Evolutionary conservation across 108 stramenopile species (phyloP), one percentile per base, ranked within the genome.

Genomic region (Fistulifera solaris): DNA sequence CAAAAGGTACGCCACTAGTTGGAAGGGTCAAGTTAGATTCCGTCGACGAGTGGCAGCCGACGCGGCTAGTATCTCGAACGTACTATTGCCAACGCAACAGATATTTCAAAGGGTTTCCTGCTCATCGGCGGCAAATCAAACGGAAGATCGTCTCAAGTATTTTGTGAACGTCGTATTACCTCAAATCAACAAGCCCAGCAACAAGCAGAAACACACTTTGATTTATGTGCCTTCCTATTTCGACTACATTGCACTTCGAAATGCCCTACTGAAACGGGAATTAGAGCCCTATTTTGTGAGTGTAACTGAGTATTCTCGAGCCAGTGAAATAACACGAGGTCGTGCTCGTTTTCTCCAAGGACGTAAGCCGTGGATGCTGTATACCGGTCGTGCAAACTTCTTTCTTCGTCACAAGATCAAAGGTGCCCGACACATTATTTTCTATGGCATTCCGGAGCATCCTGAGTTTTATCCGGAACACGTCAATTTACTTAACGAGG

Each of bases 381-480:
- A 95, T 73, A 93, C 94, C 8, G 97, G 97, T 13, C 76, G 97
- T 40, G 85, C 85, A 16, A 94, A 96, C 55, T 98, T 88, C 63
- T 98, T 92, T 61, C 62, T 77, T 25, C 79, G 97, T 0, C 92
- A 92, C 56, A 58, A 48, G 23, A 95, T 98, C 65, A 89, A 92
- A 53, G 97, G 97, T 35, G 84, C 76, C 2, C 61, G 71, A 17
- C 88, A 95, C 73, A 44, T 96, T 14, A 77, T 96, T 52, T 92
- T 96, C 59, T 80, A 91, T 57, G 92, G 93, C 15, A 70, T 96
- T 27, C 97, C 97, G 7, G 97, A 96, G 46, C 76, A 94, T 65
- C 70, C 89, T 0, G 75, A 92, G 48, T 93, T 96, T 52, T 98
- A 95, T 63, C 67, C 94, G 3, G 85, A 81, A 6, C 63, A 94